Percentiles rank a stretch among this genome's conserved stretches.
phyloP scores from a whole-genome alignment of 108 stramenopile species.

The Conticribra weissflogii region DNA sequence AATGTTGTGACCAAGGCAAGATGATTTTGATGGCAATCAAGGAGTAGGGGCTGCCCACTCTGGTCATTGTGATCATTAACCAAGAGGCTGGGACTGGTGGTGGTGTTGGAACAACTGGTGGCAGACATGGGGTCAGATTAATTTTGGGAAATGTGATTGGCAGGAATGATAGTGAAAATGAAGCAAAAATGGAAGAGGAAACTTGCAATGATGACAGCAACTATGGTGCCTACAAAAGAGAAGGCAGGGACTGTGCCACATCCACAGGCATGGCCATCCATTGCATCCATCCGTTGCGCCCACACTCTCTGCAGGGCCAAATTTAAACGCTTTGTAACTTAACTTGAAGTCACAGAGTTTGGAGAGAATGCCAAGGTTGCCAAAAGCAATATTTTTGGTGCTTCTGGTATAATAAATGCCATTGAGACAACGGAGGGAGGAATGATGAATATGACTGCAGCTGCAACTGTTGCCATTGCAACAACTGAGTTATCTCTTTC shows the following conservation, averaged over 20 bases:
- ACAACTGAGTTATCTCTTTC: slow-evolving; percentile 13
- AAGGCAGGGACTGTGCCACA: background rate
- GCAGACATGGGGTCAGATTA: background rate
- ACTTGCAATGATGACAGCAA: slow-evolving; percentile 22
- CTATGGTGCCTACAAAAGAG: background rate
- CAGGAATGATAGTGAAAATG: slow-evolving; percentile 34
- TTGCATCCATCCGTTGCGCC: slow-evolving; percentile 54
- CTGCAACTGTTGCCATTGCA: slow-evolving; percentile 5
- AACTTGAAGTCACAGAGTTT: slow-evolving; percentile 81
- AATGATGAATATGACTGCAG: too few species aligned
- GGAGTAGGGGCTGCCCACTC: slow-evolving; percentile 92
- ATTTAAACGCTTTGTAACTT: slow-evolving; percentile 70
- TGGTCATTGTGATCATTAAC: slow-evolving; percentile 82
- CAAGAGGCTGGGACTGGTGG: slow-evolving; percentile 38
- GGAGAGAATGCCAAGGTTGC: slow-evolving; percentile 70
- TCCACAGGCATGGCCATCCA: slow-evolving; percentile 15
- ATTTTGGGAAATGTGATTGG: background rate
- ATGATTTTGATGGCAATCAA: slow-evolving; percentile 90
- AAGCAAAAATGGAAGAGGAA: slow-evolving; percentile 42
- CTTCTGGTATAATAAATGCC: too few species aligned
- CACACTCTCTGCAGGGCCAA: slow-evolving; percentile 77
- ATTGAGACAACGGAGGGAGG: too few species aligned
- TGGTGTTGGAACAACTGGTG: slow-evolving; percentile 28
- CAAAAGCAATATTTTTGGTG: slow-evolving; percentile 70
- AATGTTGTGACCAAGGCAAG: slow-evolving; percentile 80